Percentiles rank a stretch among this genome's conserved stretches.
Evolutionary conservation across 768 basidiomycete genomes (phyloP).

Genomic region (Thelephora aurantiotincta): DNA sequence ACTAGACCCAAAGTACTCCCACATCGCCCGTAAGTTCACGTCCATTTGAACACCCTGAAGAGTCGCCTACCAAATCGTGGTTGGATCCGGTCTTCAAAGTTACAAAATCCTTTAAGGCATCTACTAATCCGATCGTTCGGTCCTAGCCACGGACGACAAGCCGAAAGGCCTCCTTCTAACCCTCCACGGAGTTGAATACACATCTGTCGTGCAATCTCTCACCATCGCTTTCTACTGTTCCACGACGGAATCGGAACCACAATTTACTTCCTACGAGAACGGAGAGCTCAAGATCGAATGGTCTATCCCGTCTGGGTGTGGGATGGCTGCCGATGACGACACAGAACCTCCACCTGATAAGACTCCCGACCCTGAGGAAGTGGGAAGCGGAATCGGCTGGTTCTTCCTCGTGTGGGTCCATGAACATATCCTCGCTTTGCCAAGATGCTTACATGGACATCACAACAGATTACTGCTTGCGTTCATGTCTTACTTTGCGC

Average conservation of each 20-base stretch:
- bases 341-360: conserved; percentile 18
- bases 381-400: conserved; percentile 73
- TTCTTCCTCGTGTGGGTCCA: conserved; percentile 69
- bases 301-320: conserved; percentile 48
- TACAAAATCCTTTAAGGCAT: no score
- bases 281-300: conserved; percentile 43
- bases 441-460: conserved; percentile 2
- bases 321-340: conserved; percentile 12
- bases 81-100: no score
- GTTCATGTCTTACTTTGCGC: conserved; percentile 52
- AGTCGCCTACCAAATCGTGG: no score
- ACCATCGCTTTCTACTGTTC: conserved; percentile 48
- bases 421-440: neutral
- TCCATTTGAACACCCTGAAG: neutral
- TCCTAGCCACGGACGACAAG: conserved; percentile 9
- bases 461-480: conserved; percentile 42
- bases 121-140: neutral
- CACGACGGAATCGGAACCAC: conserved; percentile 27
- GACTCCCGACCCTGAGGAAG: conserved; percentile 13
- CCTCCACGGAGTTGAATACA: conserved; percentile 50
- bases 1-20: conserved; percentile 14
- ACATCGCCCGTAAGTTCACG: neutral
- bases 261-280: conserved; percentile 47
- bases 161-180: conserved; percentile 43
- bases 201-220: conserved; percentile 43